Percentiles rank a stretch among this genome's conserved stretches.
phyloP scores from a whole-genome alignment of 2,329 filamentous ascomycete species.

The Arthrinium phaeospermum region DNA sequence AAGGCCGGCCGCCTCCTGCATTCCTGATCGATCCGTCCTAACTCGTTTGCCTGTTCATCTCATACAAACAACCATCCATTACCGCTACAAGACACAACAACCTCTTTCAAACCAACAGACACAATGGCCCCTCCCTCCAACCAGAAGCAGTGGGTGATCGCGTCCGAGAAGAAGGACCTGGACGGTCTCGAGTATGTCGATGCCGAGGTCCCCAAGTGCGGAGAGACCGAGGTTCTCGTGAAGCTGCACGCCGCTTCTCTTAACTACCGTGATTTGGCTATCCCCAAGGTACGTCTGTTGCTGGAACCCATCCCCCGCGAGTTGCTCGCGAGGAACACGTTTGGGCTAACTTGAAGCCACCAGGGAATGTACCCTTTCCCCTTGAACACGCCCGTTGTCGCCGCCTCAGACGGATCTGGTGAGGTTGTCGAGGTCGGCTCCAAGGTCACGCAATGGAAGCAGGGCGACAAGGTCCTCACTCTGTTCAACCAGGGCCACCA shows the following conservation, averaged over 20 bases:
- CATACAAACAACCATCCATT: neutral
- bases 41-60: neutral
- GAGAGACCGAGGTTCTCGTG: conserved; percentile 75
- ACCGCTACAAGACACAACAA: neutral
- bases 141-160: conserved; percentile 63
- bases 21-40: neutral
- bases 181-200: conserved; percentile 63
- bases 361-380: conserved; percentile 53
- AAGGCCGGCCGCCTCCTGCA: neutral
- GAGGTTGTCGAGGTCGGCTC: conserved; percentile 57
- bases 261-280: conserved; percentile 61
- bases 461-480: conserved; percentile 61
- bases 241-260: conserved; percentile 62
- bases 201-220: conserved; percentile 61
- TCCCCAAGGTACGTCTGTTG: conserved; percentile 42
- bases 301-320: neutral
- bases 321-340: no score
- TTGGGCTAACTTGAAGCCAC: conserved; percentile 24
- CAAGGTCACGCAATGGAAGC: conserved; percentile 53
- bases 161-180: conserved; percentile 58
- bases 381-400: conserved; percentile 49
- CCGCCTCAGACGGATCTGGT: conserved; percentile 60
- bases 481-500: conserved; percentile 66
- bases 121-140: conserved; percentile 42
- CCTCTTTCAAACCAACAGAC: neutral